Conservation (phyloP, 169 alveolate genomes). For the Plasmodium coatneyi region DNA sequence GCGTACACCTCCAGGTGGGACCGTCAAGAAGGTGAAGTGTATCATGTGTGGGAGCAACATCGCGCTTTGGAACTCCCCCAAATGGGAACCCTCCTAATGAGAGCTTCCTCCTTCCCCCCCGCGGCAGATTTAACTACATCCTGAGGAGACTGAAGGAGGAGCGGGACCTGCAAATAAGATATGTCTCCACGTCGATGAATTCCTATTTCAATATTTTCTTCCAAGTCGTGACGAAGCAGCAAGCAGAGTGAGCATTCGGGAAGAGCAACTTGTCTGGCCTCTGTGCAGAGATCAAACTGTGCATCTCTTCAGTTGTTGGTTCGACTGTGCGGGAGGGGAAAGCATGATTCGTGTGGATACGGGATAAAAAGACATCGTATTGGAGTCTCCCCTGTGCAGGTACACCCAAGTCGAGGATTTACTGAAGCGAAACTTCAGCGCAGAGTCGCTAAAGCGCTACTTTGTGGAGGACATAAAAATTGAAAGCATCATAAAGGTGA, state of each 20-base stretch:
- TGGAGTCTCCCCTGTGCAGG: background rate
- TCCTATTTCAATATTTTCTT: conserved; percentile 58
- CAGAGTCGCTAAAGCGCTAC: conserved; percentile 37
- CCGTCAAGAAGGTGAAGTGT: background rate
- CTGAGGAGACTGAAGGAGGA: conserved; percentile 58
- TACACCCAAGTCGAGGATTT: conserved; percentile 26
- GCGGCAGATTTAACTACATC: conserved; percentile 50
- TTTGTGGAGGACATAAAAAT: conserved; percentile 60
- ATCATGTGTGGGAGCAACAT: background rate
- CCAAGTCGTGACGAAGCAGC: conserved; percentile 5
- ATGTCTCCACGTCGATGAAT: conserved; percentile 30
- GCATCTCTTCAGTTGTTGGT: background rate
- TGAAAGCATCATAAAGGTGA: conserved; percentile 64
- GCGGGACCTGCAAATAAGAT: conserved; percentile 41
- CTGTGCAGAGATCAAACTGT: background rate
- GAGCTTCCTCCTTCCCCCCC: background rate
- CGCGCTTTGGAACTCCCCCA: background rate
- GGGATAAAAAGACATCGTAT: background rate
- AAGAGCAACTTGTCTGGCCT: background rate
- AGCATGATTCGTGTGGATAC: background rate
- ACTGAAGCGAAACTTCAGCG: conserved; percentile 7
- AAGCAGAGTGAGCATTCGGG: conserved; percentile 16
- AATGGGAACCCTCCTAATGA: background rate
- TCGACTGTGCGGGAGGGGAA: background rate
- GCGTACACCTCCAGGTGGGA: conserved; percentile 58